Percentiles rank a stretch among this genome's conserved stretches.
phyloP scores from a whole-genome alignment of 805 yeast species.

The Saccharomyces eubayanus region DNA sequence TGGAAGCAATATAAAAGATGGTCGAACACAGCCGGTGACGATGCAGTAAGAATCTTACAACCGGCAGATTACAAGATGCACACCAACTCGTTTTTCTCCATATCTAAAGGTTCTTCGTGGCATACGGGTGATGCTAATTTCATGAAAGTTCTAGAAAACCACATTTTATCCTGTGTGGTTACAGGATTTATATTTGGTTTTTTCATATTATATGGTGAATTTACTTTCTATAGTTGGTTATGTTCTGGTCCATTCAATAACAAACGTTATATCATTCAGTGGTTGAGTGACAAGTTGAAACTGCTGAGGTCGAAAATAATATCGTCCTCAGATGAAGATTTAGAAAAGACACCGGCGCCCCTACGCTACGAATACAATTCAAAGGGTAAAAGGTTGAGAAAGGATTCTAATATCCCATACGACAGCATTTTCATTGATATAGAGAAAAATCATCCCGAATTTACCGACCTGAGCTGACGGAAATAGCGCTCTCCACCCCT shows the following conservation, averaged over 20 bases:
- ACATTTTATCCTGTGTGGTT: conserved; percentile 61
- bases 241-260: conserved; percentile 12
- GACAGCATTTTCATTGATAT: conserved; percentile 16
- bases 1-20: conserved; percentile 84
- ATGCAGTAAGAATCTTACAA: conserved; percentile 57
- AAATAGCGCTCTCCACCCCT: not conserved
- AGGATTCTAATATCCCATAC: conserved; percentile 25
- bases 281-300: not conserved
- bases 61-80: conserved; percentile 65
- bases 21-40: conserved; percentile 57
- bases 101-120: conserved; percentile 85
- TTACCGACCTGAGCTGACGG: conserved; percentile 12
- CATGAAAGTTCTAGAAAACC: conserved; percentile 64
- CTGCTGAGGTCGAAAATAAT: not conserved
- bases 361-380: not conserved
- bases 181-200: conserved; percentile 58
- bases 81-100: conserved; percentile 57
- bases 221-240: conserved; percentile 37
- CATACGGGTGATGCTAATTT: conserved; percentile 80
- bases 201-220: conserved; percentile 39
- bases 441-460: conserved; percentile 15
- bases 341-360: not conserved
- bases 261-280: not conserved
- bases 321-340: not conserved
- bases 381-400: conserved; percentile 15